Base-by-base conservation (phyloP, 257 asterid species). In the Gentiana dahurica region DNA sequence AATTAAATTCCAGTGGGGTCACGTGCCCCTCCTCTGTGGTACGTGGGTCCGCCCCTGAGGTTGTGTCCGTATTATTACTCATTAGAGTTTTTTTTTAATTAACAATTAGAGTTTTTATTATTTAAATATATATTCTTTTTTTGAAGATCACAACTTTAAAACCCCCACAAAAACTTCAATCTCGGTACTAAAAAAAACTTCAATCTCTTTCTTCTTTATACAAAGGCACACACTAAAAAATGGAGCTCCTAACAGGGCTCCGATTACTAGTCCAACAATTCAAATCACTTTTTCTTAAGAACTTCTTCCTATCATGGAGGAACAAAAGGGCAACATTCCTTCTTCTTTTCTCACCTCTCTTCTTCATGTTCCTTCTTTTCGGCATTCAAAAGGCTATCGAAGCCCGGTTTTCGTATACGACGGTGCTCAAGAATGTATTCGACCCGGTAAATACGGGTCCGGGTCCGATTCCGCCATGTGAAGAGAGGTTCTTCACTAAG, bases 281-380 rank as follows among this genome's bases (percentile, higher is more conserved):
- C 69, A 68, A 39, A 41, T 61, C 73, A 44, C 57, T 63, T 9
- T 63, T 62, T 46, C 43, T 34, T 48, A 63, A 68, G 47, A 68
- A 68, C 47, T 59, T 63, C 13, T 55, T 68, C 5, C 65, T 68
- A 36, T 54, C 73, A 12, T 68, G 73, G 73, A 46, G 73, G 49
- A 59, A 52, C 65, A 64, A 46, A 36, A 50, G 69, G 32, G 54
- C 69, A 33, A 68, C 73, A 4, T 34, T 63, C 24, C 49, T 58
- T 35, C 60, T 43, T 46, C 47, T 68, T n/a, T 63, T 63, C 50
- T 68, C 73, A 0, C 64, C 73, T 11, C 15, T 68, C 24, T 59
- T 68, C 43, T 68, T 68, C 52, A 57, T 58, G 8, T 54, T 58
- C 69, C 69, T 68, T 34, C 68, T 68, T n/a, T 68, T 68, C 62